Conservation (phyloP, 768 basidiomycete genomes). For the Suillus brevipes region DNA sequence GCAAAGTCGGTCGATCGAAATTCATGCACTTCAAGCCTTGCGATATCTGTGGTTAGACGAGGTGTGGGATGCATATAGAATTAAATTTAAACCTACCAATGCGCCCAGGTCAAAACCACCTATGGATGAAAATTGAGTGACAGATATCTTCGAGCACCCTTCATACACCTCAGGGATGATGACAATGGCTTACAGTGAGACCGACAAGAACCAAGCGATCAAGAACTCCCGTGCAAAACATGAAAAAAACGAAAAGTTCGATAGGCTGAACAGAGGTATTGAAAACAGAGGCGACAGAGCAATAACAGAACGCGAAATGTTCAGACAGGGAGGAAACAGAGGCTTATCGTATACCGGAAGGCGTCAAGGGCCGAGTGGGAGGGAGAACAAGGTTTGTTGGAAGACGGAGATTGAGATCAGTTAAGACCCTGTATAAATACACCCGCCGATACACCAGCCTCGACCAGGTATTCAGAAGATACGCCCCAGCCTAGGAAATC, state of each 20-base stretch:
- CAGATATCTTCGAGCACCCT: background rate
- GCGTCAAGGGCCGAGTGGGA: background rate
- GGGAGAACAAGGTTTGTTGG: conserved; percentile 24
- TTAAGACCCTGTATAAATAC: conserved; percentile 44
- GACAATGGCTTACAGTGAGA: background rate
- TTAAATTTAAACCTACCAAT: background rate
- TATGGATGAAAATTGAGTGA: background rate
- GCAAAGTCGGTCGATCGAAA: background rate
- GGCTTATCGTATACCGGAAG: conserved; percentile 5
- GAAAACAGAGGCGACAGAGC: background rate
- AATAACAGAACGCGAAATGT: background rate
- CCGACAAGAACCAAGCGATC: background rate
- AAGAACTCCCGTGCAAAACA: background rate
- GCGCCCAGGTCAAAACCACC: background rate
- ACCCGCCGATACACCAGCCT: conserved; percentile 42
- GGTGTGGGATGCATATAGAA: background rate
- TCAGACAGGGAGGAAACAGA: background rate
- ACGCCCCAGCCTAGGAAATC: conserved; percentile 60
- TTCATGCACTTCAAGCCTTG: background rate
- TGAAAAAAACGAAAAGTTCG: background rate
- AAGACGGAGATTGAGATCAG: conserved; percentile 42
- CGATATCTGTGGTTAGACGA: background rate
- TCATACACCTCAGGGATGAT: background rate
- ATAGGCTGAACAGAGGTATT: too few species aligned
- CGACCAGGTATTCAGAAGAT: conserved; percentile 47